These are phyloP conservation scores for Boletellus emodensis DNA, from an alignment of 768 basidiomycete genomes.

Conservation along the genomic window DNA sequence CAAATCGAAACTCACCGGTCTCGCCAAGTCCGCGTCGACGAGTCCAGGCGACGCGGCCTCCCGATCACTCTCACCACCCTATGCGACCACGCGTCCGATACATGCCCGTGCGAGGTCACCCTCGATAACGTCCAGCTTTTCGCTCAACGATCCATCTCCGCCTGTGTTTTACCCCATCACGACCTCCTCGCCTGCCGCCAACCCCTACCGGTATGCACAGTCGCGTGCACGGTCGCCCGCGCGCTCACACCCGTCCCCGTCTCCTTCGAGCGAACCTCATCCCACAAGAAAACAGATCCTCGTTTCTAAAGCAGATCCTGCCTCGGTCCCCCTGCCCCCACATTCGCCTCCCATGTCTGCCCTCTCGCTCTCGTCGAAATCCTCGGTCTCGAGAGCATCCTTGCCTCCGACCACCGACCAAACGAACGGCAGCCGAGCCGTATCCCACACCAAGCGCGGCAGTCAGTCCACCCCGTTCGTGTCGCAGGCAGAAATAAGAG, in stretches of 20 bases:
- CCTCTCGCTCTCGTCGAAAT: constrained; percentile 75
- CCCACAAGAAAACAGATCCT: constrained; percentile 12
- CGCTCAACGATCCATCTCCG: constrained; percentile 25
- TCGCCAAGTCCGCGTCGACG: constrained; percentile 35
- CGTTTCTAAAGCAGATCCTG: constrained; percentile 47
- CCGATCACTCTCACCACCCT: constrained; percentile 34
- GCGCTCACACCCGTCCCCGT: constrained; percentile 29
- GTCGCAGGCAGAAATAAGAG: constrained; percentile 12
- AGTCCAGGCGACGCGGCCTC: constrained; percentile 33
- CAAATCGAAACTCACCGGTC: constrained; percentile 57
- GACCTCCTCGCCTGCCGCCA: constrained; percentile 50
- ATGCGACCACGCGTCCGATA: constrained; percentile 29
- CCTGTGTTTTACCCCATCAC: constrained; percentile 53
- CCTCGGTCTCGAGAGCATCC: constrained; percentile 58
- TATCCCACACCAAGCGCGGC: constrained; percentile 39
- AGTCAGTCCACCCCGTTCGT: constrained; percentile 6
- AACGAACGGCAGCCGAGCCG: constrained; percentile 36
- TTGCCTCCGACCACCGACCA: constrained; percentile 38
- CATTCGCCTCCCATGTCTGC: constrained; percentile 70
- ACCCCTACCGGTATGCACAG: constrained; percentile 50
- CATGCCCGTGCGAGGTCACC: constrained; percentile 26
- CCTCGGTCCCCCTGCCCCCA: constrained; percentile 57
- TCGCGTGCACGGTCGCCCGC: constrained; percentile 34
- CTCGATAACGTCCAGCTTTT: constrained; percentile 28
- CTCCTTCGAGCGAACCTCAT: constrained; percentile 23